These are phyloP conservation scores for Chalciporus pseudorubinellus DNA, from an alignment of 768 basidiomycete species.

Conservation along the genomic window DNA sequence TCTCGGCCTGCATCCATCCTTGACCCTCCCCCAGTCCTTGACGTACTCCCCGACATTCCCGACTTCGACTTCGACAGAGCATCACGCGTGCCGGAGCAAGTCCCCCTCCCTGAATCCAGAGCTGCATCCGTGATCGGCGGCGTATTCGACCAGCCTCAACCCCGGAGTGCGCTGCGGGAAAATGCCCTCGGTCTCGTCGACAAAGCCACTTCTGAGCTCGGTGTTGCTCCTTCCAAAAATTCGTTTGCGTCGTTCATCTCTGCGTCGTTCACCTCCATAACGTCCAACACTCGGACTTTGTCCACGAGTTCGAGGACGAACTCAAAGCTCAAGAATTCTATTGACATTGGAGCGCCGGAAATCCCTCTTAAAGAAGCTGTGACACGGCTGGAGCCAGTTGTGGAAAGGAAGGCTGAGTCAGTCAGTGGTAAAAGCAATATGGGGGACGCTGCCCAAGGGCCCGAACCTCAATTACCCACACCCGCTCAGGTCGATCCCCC, in stretches of 20 bases:
- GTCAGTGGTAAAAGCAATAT: background rate
- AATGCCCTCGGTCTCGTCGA: constrained; percentile 12
- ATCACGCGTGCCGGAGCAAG: constrained; percentile 16
- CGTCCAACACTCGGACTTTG: constrained; percentile 5
- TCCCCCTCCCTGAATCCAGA: constrained; percentile 30
- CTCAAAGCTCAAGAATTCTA: constrained; percentile 3
- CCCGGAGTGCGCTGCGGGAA: constrained; percentile 13
- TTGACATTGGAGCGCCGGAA: background rate
- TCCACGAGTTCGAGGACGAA: background rate
- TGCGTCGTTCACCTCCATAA: constrained; percentile 1
- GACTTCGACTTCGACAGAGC: constrained; percentile 11
- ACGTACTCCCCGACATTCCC: constrained; percentile 16
- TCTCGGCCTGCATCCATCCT: constrained; percentile 16
- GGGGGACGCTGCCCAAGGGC: background rate
- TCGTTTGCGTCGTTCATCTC: constrained; percentile 4
- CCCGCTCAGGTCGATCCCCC: constrained; percentile 28
- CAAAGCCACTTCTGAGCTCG: constrained; percentile 26
- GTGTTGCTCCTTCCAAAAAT: constrained; percentile 9
- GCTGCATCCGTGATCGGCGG: constrained; percentile 31
- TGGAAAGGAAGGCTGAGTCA: constrained; percentile 8
- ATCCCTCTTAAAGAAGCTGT: constrained; percentile 6
- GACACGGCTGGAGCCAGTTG: background rate
- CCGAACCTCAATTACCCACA: constrained; percentile 14
- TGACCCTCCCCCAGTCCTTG: constrained; percentile 8
- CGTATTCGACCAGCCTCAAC: constrained; percentile 21